A percentile compares a stretch with the other conserved stretches of the same genome.
These are phyloP conservation scores for Eucalyptus rudis DNA, from an alignment of 345 rosid genomes.

Conservation along the genomic window DNA sequence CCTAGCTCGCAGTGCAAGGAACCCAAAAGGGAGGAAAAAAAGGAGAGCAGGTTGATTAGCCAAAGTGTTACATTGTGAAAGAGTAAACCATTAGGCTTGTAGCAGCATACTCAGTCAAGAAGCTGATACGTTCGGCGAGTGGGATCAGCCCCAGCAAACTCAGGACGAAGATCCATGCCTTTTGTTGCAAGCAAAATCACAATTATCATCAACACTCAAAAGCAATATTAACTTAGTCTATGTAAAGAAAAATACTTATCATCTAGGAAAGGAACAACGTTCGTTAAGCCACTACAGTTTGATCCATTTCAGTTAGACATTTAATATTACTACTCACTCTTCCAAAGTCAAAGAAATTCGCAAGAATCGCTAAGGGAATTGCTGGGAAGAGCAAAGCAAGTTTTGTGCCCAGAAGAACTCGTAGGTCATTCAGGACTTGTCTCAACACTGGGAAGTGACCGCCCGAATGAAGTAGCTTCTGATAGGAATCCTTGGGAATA, in stretches of 20 bases:
- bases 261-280: background rate
- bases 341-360: constrained; percentile 12
- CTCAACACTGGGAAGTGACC: constrained; percentile 2
- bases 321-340: constrained; percentile 8
- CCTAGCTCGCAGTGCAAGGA: constrained; percentile 8
- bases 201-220: background rate
- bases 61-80: background rate
- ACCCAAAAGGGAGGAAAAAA: background rate
- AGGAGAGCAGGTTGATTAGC: background rate
- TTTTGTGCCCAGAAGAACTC: constrained; percentile 26
- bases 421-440: constrained; percentile 10
- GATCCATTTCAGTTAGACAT: background rate
- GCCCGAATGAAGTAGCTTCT: constrained; percentile 1
- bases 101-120: constrained; percentile 69
- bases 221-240: background rate
- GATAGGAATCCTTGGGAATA: constrained; percentile 21
- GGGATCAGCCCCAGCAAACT: constrained; percentile 73
- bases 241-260: background rate
- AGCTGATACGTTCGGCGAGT: constrained; percentile 81
- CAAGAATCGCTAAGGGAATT: constrained; percentile 25
- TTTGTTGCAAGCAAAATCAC: background rate
- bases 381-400: constrained; percentile 34
- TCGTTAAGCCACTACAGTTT: background rate
- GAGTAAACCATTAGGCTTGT: background rate
- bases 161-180: constrained; percentile 77